Evolutionary conservation across 371 early-diverging fungal genomes (phyloP).

Genomic region (Circinella umbellata): DNA sequence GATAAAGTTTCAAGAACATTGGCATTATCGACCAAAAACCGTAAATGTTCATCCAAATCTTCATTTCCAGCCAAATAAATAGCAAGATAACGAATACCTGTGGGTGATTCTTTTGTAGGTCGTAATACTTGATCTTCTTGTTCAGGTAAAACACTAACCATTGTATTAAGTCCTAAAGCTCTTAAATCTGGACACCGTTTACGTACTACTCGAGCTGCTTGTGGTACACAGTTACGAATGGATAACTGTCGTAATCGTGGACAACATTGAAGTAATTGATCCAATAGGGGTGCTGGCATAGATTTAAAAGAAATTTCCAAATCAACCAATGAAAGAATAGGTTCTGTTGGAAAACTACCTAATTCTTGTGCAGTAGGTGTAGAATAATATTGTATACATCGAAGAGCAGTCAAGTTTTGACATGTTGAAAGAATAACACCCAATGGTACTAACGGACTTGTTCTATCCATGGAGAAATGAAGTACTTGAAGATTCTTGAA

Average conservation of each 20-base stretch:
- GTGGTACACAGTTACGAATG: not conserved
- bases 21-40: not conserved
- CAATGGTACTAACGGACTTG: not conserved
- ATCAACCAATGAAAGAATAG: not conserved
- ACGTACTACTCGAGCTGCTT: not conserved
- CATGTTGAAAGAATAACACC: slow-evolving; percentile 1
- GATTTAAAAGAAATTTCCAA: slow-evolving; percentile 1
- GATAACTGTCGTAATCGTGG: not conserved
- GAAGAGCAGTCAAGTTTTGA: not conserved
- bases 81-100: not conserved
- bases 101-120: not conserved
- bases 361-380: not conserved
- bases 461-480: not conserved
- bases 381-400: not conserved
- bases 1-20: not conserved
- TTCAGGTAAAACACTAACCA: not conserved
- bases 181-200: not conserved
- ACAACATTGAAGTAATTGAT: not conserved
- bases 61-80: not conserved
- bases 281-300: not conserved
- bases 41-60: not conserved
- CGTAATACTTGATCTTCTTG: not conserved
- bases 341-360: not conserved
- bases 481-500: not conserved
- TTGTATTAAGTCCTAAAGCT: not conserved